A percentile compares a stretch with the other conserved stretches of the same genome.
These are phyloP conservation scores for Ceratocystis albifundus DNA, from an alignment of 2,329 filamentous ascomycete species.

Conservation along the genomic window DNA sequence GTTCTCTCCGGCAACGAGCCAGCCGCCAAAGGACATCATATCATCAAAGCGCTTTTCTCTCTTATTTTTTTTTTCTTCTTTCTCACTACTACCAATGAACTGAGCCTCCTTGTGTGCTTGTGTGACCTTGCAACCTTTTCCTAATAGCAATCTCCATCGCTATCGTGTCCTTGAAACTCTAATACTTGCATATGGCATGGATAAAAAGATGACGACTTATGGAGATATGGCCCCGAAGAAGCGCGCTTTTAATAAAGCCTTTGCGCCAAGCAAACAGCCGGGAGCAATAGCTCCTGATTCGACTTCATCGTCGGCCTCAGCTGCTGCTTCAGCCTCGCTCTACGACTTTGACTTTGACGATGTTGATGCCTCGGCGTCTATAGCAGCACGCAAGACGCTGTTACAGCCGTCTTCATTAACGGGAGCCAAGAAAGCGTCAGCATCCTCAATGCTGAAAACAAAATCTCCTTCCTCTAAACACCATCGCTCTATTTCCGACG, in stretches of 20 bases:
- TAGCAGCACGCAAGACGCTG: constrained; percentile 12
- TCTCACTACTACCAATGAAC: background rate
- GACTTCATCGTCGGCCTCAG: constrained; percentile 11
- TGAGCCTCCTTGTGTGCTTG: background rate
- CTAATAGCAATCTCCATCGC: background rate
- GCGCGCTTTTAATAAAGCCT: constrained; percentile 22
- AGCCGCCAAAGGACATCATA: background rate
- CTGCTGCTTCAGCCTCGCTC: constrained; percentile 18
- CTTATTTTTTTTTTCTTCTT: no score
- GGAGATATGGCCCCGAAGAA: constrained; percentile 24
- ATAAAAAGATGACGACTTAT: constrained; percentile 18
- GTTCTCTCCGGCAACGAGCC: background rate
- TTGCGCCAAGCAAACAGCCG: constrained; percentile 20
- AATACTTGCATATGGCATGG: background rate
- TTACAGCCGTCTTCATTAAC: constrained; percentile 11
- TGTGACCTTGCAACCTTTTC: background rate
- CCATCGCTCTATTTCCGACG: background rate
- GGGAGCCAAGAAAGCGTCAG: constrained; percentile 14
- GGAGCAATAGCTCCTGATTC: constrained; percentile 2
- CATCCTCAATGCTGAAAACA: background rate
- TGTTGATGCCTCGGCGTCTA: constrained; percentile 16
- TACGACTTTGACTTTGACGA: constrained; percentile 23
- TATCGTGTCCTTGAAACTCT: background rate
- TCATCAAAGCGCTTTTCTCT: constrained; percentile 1
- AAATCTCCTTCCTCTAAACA: constrained; percentile 1